These are phyloP conservation scores for Aspergillus amoenus DNA, from an alignment of 2,329 filamentous ascomycete genomes.

Conservation along the genomic window DNA sequence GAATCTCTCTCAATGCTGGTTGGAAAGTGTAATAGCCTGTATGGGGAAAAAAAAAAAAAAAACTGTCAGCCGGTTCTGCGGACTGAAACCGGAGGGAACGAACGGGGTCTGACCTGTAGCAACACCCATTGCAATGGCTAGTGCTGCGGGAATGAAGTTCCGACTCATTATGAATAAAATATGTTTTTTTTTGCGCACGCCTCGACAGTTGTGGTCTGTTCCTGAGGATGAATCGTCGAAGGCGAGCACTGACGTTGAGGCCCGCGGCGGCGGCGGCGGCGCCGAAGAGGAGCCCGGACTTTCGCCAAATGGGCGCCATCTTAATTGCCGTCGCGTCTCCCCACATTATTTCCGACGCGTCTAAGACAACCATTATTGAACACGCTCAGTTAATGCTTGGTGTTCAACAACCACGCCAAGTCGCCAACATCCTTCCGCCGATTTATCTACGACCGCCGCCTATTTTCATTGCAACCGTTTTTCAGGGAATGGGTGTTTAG, in stretches of 20 bases:
- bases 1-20: conserved; percentile 39
- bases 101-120: conserved; percentile 33
- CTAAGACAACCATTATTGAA: background rate
- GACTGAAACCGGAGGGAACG: too few species aligned
- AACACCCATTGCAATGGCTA: conserved; percentile 42
- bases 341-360: conserved; percentile 29
- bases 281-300: background rate
- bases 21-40: conserved; percentile 47
- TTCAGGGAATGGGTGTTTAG: conserved; percentile 27
- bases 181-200: background rate
- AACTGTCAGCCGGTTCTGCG: background rate
- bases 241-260: background rate
- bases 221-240: background rate
- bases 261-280: background rate
- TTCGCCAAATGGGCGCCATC: conserved; percentile 25
- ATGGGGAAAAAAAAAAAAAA: background rate
- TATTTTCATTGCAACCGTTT: background rate
- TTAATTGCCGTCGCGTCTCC: conserved; percentile 24
- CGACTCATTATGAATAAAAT: conserved; percentile 32
- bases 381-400: background rate
- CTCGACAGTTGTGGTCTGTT: background rate
- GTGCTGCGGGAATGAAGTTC: conserved; percentile 36
- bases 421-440: background rate
- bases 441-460: background rate
- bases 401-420: background rate